A percentile compares a stretch with the other conserved stretches of the same genome.
Conservation (phyloP, 2,329 filamentous ascomycete species). For the Trichoderma semiorbis region DNA sequence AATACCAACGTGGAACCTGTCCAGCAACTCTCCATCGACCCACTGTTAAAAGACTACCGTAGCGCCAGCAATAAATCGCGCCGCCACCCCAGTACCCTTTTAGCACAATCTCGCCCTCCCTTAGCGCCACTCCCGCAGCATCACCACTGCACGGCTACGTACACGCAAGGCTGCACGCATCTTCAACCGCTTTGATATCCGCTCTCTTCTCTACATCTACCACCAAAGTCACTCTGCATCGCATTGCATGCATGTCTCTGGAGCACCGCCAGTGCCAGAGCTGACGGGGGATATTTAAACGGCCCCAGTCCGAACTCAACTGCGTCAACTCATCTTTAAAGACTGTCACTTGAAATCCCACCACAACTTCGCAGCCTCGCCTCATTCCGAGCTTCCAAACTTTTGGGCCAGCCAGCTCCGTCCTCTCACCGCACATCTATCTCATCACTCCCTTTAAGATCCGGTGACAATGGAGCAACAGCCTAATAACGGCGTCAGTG, state of each 20-base stretch:
- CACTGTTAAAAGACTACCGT: not conserved
- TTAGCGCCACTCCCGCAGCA: not conserved
- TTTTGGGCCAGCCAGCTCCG: not conserved
- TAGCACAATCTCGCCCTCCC: not conserved
- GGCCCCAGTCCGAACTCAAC: not conserved
- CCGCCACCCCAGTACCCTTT: not conserved
- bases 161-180: slow-evolving; percentile 11
- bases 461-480: slow-evolving; percentile 16
- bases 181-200: not conserved
- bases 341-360: not conserved
- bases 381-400: not conserved
- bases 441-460: not conserved
- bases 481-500: slow-evolving; percentile 10
- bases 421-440: not conserved
- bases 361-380: slow-evolving; percentile 13
- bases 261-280: not conserved
- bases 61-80: too few relatives aligned
- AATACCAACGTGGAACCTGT: not conserved
- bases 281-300: not conserved
- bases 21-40: not conserved
- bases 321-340: not conserved
- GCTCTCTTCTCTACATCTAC: not conserved
- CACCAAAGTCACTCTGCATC: not conserved
- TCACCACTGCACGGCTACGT: slow-evolving; percentile 12
- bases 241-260: not conserved